Evolutionary conservation across 306 rosid species (phyloP).

Genomic region (Dryas drummondii): DNA sequence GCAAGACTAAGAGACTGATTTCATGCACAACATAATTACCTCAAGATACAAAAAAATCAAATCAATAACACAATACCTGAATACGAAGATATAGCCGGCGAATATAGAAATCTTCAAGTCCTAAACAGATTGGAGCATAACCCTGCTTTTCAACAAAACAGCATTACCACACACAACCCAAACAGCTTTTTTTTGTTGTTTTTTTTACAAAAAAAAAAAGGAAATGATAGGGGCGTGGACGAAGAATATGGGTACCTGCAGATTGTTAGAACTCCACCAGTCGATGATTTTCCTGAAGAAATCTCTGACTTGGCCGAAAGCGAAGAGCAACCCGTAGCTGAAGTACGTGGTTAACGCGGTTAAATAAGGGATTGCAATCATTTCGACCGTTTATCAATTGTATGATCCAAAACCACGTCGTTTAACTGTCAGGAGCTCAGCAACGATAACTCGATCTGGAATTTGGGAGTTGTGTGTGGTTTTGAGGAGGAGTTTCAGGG

Average conservation of each 20-base stretch:
- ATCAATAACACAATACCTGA: constrained; percentile 44
- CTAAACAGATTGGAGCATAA: constrained; percentile 89
- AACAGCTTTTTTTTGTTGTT: not conserved
- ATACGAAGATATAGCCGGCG: constrained; percentile 85
- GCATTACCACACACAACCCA: not conserved
- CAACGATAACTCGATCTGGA: not conserved
- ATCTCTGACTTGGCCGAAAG: constrained; percentile 82
- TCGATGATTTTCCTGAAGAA: constrained; percentile 71
- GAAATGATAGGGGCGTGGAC: not conserved
- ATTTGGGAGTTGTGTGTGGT: not conserved
- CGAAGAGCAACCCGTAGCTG: constrained; percentile 88
- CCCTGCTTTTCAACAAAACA: constrained; percentile 38
- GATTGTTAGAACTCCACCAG: constrained; percentile 58
- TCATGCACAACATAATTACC: not conserved
- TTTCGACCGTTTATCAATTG: not conserved
- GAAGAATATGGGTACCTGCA: constrained; percentile 45
- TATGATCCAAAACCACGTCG: not conserved
- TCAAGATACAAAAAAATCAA: not conserved
- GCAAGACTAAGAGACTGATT: not conserved
- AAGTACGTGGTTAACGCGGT: constrained; percentile 92
- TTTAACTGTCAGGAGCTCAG: not conserved
- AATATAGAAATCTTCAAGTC: constrained; percentile 83
- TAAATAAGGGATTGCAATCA: constrained; percentile 77
- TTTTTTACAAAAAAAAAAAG: not conserved
- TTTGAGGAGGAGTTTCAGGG: not conserved